These are phyloP conservation scores for Akebia trifoliata DNA, from an alignment of 164 flowering plant species.

Conservation along the genomic window DNA sequence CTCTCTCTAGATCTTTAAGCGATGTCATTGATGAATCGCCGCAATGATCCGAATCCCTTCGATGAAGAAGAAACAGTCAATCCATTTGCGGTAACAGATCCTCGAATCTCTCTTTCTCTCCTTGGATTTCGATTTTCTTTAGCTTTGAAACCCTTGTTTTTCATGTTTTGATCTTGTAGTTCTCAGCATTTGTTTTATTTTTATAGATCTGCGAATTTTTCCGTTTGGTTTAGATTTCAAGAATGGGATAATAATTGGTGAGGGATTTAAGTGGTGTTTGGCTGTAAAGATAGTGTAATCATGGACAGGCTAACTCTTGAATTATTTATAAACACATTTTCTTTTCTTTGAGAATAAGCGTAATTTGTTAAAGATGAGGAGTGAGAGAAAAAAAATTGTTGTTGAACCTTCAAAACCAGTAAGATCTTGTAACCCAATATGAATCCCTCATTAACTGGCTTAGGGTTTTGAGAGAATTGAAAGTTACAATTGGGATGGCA, in stretches of 20 bases:
- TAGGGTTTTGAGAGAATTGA: too few species aligned
- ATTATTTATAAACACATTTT: too few species aligned
- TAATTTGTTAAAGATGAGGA: too few species aligned
- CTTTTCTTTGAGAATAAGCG: too few species aligned
- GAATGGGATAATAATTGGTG: not conserved
- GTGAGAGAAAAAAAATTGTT: too few species aligned
- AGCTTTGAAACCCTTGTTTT: slow-evolving; percentile 1
- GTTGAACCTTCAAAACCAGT: too few species aligned
- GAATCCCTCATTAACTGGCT: too few species aligned
- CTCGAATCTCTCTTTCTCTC: slow-evolving; percentile 10
- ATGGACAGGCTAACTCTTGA: not conserved
- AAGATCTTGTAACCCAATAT: too few species aligned
- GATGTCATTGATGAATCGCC: slow-evolving; percentile 40
- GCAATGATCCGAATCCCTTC: slow-evolving; percentile 70
- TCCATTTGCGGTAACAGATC: slow-evolving; percentile 65
- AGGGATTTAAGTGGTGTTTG: not conserved
- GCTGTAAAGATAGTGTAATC: not conserved
- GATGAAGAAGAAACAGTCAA: slow-evolving; percentile 75
- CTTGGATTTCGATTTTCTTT: slow-evolving; percentile 4
- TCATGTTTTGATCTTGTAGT: not conserved
- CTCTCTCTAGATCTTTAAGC: not conserved
- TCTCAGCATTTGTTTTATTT: not conserved
- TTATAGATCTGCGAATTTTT: not conserved
- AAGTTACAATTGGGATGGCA: too few species aligned
- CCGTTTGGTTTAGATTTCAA: not conserved